Evolutionary conservation across 345 rosid genomes (phyloP), one percentile per base, ranked within the genome.

Genomic region (Carallia pectinifolia): DNA sequence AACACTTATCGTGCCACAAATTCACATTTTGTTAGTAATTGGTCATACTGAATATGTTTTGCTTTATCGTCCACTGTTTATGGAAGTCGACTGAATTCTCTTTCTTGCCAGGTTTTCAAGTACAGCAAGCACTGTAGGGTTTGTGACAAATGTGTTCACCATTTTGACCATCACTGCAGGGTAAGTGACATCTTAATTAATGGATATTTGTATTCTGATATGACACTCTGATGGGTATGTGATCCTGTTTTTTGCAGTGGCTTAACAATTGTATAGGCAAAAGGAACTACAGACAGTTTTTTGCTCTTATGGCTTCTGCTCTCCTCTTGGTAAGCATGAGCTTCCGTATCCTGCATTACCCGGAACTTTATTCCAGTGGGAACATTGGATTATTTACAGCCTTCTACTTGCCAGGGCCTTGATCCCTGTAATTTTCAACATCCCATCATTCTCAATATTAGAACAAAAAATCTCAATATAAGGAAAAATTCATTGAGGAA

Each of bases 91-190:
- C 71, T 36, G 65, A 30, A 36, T 59, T 64, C 27, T 37, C 66
- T 4, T 36, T 78, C 37, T 76, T 68, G 74, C 34, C 85, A 95
- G 98, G 99, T 95, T 69, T 90, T 85, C 83, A 95, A 88, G 79
- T 89, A 92, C 82, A 95, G 98, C 88, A 95, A 95, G 82, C 99
- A 95, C 78, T 95, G 99, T 69, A 85, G 99, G 78, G 97, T 95
- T 56, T 92, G 98, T 58, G 98, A 95, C 83, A 95, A 95, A 81
- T 95, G 99, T 62, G 99, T 95, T 4, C 89, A 95, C 74, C 81
- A 79, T 54, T 95, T 95, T 60, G 99, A 95, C 79, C 99, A 95
- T 82, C 99, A 95, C 76, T 92, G 98, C 96, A 84, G 98, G 97
- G 98, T 92, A 89, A 5, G 50, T 2, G 50, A 53, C 53, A 50